Conservation (phyloP, 108 stramenopile species). For the Conticribra guillardii region DNA sequence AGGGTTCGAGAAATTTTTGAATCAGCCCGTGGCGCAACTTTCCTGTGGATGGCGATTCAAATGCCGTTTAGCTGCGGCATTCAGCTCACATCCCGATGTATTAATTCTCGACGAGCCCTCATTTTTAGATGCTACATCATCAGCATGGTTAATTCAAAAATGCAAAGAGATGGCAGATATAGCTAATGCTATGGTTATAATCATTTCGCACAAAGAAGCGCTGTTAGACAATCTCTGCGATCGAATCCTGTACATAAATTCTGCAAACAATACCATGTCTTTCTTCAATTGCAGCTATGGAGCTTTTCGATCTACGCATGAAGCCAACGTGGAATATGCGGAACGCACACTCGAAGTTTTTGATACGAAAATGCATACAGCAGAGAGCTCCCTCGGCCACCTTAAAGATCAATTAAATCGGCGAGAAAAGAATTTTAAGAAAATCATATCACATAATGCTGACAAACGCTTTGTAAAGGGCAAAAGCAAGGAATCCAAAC, state of each 20-base stretch:
- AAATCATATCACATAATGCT: conserved; percentile 13
- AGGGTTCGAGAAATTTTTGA: conserved; percentile 31
- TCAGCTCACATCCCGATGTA: conserved; percentile 54
- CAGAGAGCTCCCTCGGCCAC: conserved; percentile 50
- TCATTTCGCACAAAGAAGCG: conserved; percentile 71
- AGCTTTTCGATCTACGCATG: conserved; percentile 32
- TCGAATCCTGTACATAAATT: conserved; percentile 59
- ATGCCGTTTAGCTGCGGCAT: conserved; percentile 52
- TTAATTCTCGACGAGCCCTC: conserved; percentile 73
- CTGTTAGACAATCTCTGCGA: conserved; percentile 57
- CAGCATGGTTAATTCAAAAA: conserved; percentile 49
- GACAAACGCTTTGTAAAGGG: conserved; percentile 60
- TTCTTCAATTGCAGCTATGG: conserved; percentile 57
- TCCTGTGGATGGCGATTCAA: conserved; percentile 75
- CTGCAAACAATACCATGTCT: conserved; percentile 50
- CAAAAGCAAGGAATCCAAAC: conserved; percentile 71
- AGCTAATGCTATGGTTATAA: conserved; percentile 48
- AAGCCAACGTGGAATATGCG: conserved; percentile 24
- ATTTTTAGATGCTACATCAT: conserved; percentile 60
- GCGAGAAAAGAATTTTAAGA: conserved; percentile 50
- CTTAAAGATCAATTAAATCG: conserved; percentile 33
- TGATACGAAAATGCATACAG: conserved; percentile 25
- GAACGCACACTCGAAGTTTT: conserved; percentile 4
- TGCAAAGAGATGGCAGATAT: conserved; percentile 15
- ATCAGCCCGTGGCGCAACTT: conserved; percentile 37